phyloP scores from a whole-genome alignment of 2,329 filamentous ascomycete genomes.

The Teratosphaeria viscida region DNA sequence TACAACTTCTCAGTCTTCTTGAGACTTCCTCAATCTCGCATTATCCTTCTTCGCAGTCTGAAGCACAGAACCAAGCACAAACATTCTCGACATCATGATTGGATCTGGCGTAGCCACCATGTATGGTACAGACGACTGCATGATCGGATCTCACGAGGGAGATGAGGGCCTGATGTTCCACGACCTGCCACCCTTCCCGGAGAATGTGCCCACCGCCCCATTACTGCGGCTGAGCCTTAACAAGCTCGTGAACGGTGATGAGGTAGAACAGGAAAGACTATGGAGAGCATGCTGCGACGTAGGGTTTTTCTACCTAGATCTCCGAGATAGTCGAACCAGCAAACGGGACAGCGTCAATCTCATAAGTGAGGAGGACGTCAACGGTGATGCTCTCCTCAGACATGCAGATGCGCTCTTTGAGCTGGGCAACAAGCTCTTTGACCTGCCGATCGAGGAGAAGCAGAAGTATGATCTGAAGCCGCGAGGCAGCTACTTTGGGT shows the following conservation, averaged over 20 bases:
- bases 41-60: not conserved
- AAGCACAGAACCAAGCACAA: no score
- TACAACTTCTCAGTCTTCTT: not conserved
- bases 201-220: constrained; percentile 30
- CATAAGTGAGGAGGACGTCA: not conserved
- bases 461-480: constrained; percentile 43
- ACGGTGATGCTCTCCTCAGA: constrained; percentile 26
- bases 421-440: constrained; percentile 37
- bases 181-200: constrained; percentile 26
- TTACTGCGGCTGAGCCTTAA: constrained; percentile 29
- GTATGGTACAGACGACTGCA: not conserved
- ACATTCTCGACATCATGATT: no score
- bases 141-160: not conserved
- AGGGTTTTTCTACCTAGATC: constrained; percentile 47
- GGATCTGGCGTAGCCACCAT: not conserved
- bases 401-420: constrained; percentile 38
- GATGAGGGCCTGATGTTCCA: not conserved
- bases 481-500: constrained; percentile 43
- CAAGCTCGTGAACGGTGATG: constrained; percentile 24
- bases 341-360: constrained; percentile 5
- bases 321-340: constrained; percentile 19
- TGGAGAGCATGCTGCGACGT: constrained; percentile 34
- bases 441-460: constrained; percentile 41
- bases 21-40: not conserved
- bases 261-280: constrained; percentile 26